These are phyloP conservation scores for Mycena galopus DNA, from an alignment of 768 basidiomycete species.

Conservation along the genomic window DNA sequence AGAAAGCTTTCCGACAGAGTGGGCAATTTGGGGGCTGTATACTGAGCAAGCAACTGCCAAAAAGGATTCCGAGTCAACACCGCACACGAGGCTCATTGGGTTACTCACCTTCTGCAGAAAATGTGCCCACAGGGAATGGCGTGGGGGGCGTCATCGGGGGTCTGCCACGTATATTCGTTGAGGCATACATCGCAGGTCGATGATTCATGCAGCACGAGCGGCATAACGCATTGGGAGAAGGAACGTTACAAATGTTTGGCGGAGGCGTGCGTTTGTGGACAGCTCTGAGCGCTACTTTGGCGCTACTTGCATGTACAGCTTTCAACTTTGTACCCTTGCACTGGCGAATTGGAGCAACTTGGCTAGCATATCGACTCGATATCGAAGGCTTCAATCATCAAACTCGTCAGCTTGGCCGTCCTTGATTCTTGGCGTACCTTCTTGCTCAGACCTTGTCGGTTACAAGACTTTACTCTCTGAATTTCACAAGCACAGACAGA, in stretches of 20 bases:
- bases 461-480: too few relatives aligned
- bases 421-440: too few relatives aligned
- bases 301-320: too few relatives aligned
- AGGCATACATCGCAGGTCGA: slow-evolving; percentile 85
- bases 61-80: neutral
- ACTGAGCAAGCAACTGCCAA: slow-evolving; percentile 68
- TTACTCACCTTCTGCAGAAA: slow-evolving; percentile 75
- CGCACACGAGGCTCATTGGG: slow-evolving; percentile 20
- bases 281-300: too few relatives aligned
- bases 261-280: too few relatives aligned
- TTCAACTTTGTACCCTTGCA: too few relatives aligned
- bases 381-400: too few relatives aligned
- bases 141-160: slow-evolving; percentile 67
- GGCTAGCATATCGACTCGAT: too few relatives aligned
- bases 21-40: slow-evolving; percentile 70
- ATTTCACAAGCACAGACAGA: too few relatives aligned
- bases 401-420: too few relatives aligned
- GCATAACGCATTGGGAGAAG: slow-evolving; percentile 47
- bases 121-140: slow-evolving; percentile 85
- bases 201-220: slow-evolving; percentile 73
- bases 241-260: neutral
- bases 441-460: too few relatives aligned
- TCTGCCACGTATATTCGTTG: slow-evolving; percentile 69
- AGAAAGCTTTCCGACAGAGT: slow-evolving; percentile 74
- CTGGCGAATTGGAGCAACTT: too few relatives aligned